Evolutionary conservation across 257 asterid genomes (phyloP).

Genomic region (Linaria vulgaris): DNA sequence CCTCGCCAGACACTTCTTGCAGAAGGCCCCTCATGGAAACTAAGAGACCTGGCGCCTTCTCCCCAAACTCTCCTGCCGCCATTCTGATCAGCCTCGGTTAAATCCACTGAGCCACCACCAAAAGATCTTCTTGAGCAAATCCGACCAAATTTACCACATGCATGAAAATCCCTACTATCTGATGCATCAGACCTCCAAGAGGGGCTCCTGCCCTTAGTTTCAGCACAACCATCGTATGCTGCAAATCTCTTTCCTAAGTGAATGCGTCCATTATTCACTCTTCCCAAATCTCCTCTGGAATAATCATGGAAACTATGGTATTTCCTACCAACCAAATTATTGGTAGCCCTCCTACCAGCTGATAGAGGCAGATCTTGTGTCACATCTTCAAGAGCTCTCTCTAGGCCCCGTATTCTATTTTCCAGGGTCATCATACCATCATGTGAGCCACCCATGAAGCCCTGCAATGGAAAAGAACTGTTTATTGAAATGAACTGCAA

Average conservation of each 20-base stretch:
- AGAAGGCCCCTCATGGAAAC: constrained; percentile 98
- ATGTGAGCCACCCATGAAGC: constrained; percentile 97
- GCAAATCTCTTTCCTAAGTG: constrained; percentile 68
- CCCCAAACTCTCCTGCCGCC: constrained; percentile 84
- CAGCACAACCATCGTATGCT: constrained; percentile 57
- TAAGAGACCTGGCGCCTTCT: constrained; percentile 63
- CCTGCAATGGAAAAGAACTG: constrained; percentile 48
- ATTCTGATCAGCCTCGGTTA: constrained; percentile 52
- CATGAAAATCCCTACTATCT: constrained; percentile 53
- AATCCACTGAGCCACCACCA: constrained; percentile 39
- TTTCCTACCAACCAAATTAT: constrained; percentile 55
- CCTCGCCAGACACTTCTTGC: constrained; percentile 99
- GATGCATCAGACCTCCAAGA: too few species aligned
- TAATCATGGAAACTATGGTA: constrained; percentile 77
- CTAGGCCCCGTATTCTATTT: constrained; percentile 91
- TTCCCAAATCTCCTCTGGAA: constrained; percentile 63
- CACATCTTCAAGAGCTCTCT: constrained; percentile 96
- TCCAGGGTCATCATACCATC: constrained; percentile 93
- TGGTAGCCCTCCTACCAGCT: constrained; percentile 65
- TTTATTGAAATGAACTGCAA: constrained; percentile 23
- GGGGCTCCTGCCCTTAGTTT: constrained; percentile 38
- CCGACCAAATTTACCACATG: constrained; percentile 64
- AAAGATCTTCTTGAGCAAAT: constrained; percentile 58
- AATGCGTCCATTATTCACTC: constrained; percentile 57
- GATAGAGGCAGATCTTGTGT: constrained; percentile 89